Evolutionary conservation across 1,284 basidiomycete genomes (phyloP), one percentile per base, ranked within the genome.

Genomic region (Ganoderma leucocontextum): DNA sequence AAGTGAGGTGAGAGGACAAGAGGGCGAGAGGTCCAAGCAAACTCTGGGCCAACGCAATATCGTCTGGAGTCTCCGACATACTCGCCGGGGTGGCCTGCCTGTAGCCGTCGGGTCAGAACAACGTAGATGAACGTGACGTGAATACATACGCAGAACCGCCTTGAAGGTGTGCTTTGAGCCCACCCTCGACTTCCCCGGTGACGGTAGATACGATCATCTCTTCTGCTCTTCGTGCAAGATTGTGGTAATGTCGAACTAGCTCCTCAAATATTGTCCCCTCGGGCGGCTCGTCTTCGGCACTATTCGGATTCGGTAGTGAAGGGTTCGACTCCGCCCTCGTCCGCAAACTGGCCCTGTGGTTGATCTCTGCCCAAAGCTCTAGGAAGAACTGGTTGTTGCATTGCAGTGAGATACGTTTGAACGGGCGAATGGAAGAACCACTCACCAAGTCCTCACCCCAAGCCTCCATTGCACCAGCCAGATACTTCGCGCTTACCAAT

Each of bases 401-500:
- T 3, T 59, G 1, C 60, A 15, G 15, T 53, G 13, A 63, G 35
- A 36, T 8, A 13, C 5, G 25, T 2, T 19, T 8, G n/a, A 2
- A n/a, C 12, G 58, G 55, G 13, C 22, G 12, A 49, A 25, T 29
- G 55, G n/a, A 52, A 4, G 19, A 19, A 15, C 4, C 35, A n/a
- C 67, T 33, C 72, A 96, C 95, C 76, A 93, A 73, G 60, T 97
- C 95, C 78, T 98, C 96, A 36, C 92, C 91, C 96, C 96, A 98
- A 4, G 77, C 78, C 62, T 89, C 85, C 83, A 96, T 88, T 1
- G 89, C 89, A 33, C 82, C 80, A 66, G 86, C 84, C 35, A 96
- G 83, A 78, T 91, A 95, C 64, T 84, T 86, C 2, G 94, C 90
- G 75, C 94, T 96, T 17, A 96, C 80, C 25, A 92, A 82, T 1